These are phyloP conservation scores for Garcia nutans DNA, from an alignment of 345 rosid genomes.

Conservation along the genomic window DNA sequence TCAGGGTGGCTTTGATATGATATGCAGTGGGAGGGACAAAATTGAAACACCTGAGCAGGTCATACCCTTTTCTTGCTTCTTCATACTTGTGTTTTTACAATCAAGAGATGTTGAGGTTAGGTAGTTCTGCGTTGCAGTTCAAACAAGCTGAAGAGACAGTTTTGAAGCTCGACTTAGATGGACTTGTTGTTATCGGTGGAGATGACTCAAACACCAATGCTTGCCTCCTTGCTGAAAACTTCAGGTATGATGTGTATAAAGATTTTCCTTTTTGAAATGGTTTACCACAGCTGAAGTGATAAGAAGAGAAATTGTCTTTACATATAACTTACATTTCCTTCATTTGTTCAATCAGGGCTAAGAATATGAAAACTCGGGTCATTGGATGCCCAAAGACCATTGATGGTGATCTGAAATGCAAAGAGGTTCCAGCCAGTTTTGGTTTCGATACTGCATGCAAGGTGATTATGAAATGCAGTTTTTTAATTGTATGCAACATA, in stretches of 20 bases:
- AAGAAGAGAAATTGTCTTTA: background rate
- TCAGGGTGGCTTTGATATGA: constrained; percentile 99
- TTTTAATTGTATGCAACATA: background rate
- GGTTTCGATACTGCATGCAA: constrained; percentile 99
- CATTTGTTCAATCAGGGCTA: constrained; percentile 45
- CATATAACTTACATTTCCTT: background rate
- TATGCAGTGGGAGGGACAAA: constrained; percentile 99
- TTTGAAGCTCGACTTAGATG: constrained; percentile 82
- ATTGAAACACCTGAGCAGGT: constrained; percentile 99
- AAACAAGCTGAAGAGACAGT: constrained; percentile 98
- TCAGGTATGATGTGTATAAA: constrained; percentile 44
- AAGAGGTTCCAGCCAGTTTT: constrained; percentile 96
- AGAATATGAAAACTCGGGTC: constrained; percentile 79
- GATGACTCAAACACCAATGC: constrained; percentile 99
- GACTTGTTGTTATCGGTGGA: constrained; percentile 92
- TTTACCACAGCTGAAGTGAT: background rate
- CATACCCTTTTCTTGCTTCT: constrained; percentile 6
- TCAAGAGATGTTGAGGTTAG: constrained; percentile 7
- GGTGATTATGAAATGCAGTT: constrained; percentile 41
- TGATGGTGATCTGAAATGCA: constrained; percentile 97
- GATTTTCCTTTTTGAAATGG: background rate
- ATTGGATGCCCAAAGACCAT: constrained; percentile 99
- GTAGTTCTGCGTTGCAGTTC: constrained; percentile 51
- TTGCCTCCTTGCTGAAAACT: constrained; percentile 93
- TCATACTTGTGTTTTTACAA: background rate